A percentile compares a stretch with the other conserved stretches of the same genome.
These are phyloP conservation scores for Tulasnella sp. DNA, from an alignment of 768 basidiomycete genomes.

Conservation along the genomic window DNA sequence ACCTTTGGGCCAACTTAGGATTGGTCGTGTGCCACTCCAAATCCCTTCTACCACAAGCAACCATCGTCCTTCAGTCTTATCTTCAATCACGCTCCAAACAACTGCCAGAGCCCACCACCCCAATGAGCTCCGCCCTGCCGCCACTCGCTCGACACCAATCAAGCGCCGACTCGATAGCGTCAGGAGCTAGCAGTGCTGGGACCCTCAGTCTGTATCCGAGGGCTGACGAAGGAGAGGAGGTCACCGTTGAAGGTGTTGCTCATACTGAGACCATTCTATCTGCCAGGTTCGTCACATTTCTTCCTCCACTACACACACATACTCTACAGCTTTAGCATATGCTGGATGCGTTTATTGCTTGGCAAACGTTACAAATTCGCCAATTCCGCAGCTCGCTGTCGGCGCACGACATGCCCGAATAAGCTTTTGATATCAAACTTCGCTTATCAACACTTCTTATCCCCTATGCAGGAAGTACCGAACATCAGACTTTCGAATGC, in stretches of 20 bases:
- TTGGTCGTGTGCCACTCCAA: slow-evolving; percentile 6
- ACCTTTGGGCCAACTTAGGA: neutral
- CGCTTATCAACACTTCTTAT: too few species aligned
- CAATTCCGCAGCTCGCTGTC: too few species aligned
- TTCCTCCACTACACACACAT: neutral
- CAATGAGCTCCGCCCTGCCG: slow-evolving; percentile 1
- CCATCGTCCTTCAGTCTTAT: neutral
- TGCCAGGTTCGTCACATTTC: slow-evolving; percentile 51
- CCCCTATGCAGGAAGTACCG: slow-evolving; percentile 48
- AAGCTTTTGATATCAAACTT: too few species aligned
- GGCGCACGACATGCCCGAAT: too few species aligned
- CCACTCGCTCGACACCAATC: neutral
- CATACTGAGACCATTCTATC: slow-evolving; percentile 47
- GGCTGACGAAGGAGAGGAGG: slow-evolving; percentile 27
- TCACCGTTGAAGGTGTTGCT: slow-evolving; percentile 47
- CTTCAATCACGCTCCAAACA: too few species aligned
- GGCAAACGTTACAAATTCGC: neutral
- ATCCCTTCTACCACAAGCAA: neutral
- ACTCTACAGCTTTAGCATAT: neutral
- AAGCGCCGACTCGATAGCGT: neutral
- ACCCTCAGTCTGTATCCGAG: slow-evolving; percentile 11
- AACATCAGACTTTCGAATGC: slow-evolving; percentile 40
- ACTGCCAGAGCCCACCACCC: neutral
- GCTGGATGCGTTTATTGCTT: neutral
- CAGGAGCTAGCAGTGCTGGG: neutral